Conservation (phyloP, 805 yeast species). For the Zygosaccharomyces lentus region DNA sequence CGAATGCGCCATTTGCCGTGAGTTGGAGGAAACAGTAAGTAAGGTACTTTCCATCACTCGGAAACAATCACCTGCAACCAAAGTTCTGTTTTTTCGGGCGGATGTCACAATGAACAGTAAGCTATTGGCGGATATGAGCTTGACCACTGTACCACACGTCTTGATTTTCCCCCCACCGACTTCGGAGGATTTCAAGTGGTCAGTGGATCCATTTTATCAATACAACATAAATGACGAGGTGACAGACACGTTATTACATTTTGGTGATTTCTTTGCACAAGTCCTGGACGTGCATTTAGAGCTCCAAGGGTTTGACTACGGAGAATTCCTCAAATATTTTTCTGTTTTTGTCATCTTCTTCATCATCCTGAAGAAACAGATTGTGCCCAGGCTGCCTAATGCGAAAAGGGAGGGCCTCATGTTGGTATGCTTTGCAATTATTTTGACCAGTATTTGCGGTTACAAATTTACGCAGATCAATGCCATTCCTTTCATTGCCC, state of each 20-base stretch:
- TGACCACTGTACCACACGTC: conserved; percentile 58
- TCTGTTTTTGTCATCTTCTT: conserved; percentile 43
- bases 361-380: conserved; percentile 46
- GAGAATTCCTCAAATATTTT: conserved; percentile 45
- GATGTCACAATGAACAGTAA: conserved; percentile 47
- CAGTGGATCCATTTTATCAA: conserved; percentile 36
- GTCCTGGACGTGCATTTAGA: conserved; percentile 42
- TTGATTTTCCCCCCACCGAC: conserved; percentile 57
- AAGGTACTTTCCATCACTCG: conserved; percentile 43
- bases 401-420: conserved; percentile 28
- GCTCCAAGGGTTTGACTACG: conserved; percentile 42
- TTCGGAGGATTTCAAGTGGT: conserved; percentile 29
- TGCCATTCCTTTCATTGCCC: conserved; percentile 58
- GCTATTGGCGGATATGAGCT: conserved; percentile 39
- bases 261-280: conserved; percentile 52
- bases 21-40: conserved; percentile 40
- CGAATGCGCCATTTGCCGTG: conserved; percentile 40
- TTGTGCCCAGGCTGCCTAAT: conserved; percentile 31
- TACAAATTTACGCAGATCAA: conserved; percentile 59
- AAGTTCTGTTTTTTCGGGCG: conserved; percentile 45
- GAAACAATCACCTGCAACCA: conserved; percentile 40
- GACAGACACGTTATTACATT: conserved; percentile 40
- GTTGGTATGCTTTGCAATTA: conserved; percentile 39
- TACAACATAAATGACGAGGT: conserved; percentile 31
- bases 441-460: conserved; percentile 51